phyloP scores from a whole-genome alignment of 2,329 filamentous ascomycete species.

The Colletotrichum acutatum region DNA sequence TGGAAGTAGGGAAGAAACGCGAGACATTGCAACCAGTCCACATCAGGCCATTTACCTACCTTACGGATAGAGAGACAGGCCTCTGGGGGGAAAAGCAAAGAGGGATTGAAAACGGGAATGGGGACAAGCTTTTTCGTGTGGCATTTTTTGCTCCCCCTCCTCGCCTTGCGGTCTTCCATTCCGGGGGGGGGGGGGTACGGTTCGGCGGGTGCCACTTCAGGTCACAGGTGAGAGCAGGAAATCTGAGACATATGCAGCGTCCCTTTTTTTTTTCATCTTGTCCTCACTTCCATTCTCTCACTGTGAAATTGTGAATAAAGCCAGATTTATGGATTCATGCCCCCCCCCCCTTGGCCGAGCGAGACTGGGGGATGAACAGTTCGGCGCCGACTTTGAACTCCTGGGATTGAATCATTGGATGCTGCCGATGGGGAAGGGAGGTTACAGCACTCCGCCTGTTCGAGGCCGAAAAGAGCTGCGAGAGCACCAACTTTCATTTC shows the following conservation, averaged over 20 bases:
- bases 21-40: constrained; percentile 2
- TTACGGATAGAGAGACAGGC: no score
- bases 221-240: neutral
- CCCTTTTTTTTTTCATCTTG: constrained; percentile 1
- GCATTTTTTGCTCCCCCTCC: neutral
- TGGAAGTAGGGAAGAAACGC: constrained; percentile 5
- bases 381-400: no score
- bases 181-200: neutral
- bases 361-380: no score
- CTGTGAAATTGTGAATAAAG: neutral
- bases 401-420: neutral
- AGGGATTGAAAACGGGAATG: neutral
- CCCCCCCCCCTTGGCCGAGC: no score
- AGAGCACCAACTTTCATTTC: neutral
- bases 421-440: neutral
- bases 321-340: neutral
- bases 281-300: neutral
- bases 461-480: neutral
- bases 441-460: neutral
- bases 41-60: constrained; percentile 9
- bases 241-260: constrained; percentile 18
- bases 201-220: neutral
- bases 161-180: neutral
- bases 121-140: neutral
- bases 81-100: neutral